Base-by-base conservation (phyloP, 768 basidiomycete species). In the Gloeophyllum trabeum region DNA sequence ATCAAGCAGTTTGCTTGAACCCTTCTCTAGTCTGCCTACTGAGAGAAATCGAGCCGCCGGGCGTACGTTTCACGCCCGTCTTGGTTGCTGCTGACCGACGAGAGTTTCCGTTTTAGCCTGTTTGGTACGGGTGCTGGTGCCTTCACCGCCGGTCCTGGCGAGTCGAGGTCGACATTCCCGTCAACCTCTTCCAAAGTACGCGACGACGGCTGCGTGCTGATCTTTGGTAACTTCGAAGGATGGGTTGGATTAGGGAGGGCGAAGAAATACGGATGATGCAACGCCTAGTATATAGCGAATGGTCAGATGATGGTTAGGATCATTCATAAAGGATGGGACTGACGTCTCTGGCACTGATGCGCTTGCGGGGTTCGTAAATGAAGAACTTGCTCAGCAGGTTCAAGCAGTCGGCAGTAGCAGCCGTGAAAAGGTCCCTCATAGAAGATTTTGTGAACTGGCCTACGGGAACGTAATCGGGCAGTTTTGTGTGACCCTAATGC, bases 401-500 rank as follows among this genome's bases (percentile, higher is more conserved):
- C 28, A 96, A 64, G 0, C 89, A 79, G 46, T 93, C 90, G 5
- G 78, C 73, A 34, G 78, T 88, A 1, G 93, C 89, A 5, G 92
- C 93, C 0, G 87, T 88, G 65, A 99, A 94, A 41, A 96, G 73
- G 51, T 86, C 79, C 24, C 88, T 77, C 28, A 97, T 65, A 13
- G 81, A 81, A 10, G 80, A 73, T 59, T 82, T 85, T 2, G 88
- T 86, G 55, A 91, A 88, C 50, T 85, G 82, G 26, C 87, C 87
- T 10, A 93, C 77, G 2, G 83, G 70, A 2, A 93, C 71, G 55
- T 91, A 96, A 61, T 94, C 86, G 3, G 92, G 91, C 10, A 99
- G 70, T 60, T 84, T 82, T 2, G 79, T 84, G 61, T 96, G 86
- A 6, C 90, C 91, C 92, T 93, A 49, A 3, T 30, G 34, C 42